phyloP scores from a whole-genome alignment of 2,329 filamentous ascomycete species.

The Claviceps fusiformis region DNA sequence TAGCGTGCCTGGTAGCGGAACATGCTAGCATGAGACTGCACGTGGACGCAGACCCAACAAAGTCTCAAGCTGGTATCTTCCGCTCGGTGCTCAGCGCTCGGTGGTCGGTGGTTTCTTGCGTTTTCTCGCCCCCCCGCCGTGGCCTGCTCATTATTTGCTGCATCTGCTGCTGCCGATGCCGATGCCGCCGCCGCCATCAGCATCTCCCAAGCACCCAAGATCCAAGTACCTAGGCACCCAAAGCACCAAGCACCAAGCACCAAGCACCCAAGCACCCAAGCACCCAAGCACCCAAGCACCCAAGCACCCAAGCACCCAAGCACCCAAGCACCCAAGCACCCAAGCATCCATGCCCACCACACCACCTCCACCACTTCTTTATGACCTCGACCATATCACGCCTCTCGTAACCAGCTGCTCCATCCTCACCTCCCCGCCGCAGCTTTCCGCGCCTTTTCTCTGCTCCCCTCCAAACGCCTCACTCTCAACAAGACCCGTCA shows the following conservation, averaged over 20 bases:
- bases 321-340: background rate
- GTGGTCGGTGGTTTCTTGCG: too few species aligned
- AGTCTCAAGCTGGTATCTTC: too few species aligned
- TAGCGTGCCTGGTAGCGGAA: background rate
- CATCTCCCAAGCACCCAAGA: background rate
- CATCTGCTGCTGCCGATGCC: background rate
- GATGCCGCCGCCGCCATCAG: background rate
- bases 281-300: background rate
- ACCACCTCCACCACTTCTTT: background rate
- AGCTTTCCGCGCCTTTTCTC: constrained; percentile 4
- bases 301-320: background rate
- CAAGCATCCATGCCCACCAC: background rate
- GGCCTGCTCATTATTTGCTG: background rate
- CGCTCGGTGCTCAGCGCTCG: too few species aligned
- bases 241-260: background rate
- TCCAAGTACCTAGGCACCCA: too few species aligned
- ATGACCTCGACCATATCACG: constrained; percentile 1
- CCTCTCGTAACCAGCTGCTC: constrained; percentile 1
- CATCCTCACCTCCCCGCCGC: constrained; percentile 3
- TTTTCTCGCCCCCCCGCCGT: background rate
- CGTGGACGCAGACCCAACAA: background rate
- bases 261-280: too few species aligned
- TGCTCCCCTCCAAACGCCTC: background rate
- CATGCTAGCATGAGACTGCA: background rate
- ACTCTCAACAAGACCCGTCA: background rate